phyloP scores from a whole-genome alignment of 768 basidiomycete genomes.

The Erythrobasidium yunnanense region DNA sequence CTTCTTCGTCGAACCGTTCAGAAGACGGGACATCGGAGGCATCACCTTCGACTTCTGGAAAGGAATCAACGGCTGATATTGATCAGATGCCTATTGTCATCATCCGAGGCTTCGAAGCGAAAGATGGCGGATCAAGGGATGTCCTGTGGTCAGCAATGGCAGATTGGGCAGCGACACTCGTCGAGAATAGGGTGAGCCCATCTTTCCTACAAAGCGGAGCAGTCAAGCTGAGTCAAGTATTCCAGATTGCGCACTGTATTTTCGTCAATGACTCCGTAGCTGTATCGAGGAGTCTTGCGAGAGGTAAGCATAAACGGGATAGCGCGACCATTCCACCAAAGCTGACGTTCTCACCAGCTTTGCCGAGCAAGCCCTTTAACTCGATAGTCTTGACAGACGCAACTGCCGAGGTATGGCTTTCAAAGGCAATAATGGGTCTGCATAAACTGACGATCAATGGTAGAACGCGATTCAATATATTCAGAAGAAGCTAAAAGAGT shows the following conservation, averaged over 20 bases:
- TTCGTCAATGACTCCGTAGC: conserved; percentile 82
- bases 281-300: conserved; percentile 69
- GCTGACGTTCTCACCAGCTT: conserved; percentile 47
- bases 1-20: neutral
- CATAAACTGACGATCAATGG: too few species aligned
- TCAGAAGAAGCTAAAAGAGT: conserved; percentile 59
- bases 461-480: conserved; percentile 73
- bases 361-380: conserved; percentile 72
- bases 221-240: neutral
- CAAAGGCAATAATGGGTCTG: too few species aligned
- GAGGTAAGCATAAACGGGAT: conserved; percentile 50
- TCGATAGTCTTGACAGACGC: conserved; percentile 74
- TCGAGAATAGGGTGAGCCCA: conserved; percentile 59
- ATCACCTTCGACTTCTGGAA: too few species aligned
- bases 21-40: too few species aligned
- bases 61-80: conserved; percentile 42
- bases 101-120: conserved; percentile 45
- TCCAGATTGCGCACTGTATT: conserved; percentile 77
- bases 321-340: neutral
- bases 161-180: conserved; percentile 71
- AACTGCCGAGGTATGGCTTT: too few species aligned
- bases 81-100: conserved; percentile 71
- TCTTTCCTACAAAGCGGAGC: neutral
- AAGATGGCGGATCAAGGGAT: conserved; percentile 46
- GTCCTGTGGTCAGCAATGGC: conserved; percentile 58